These are phyloP conservation scores for Scheffersomyces insectosa DNA, from an alignment of 1,139 yeast genomes.

Conservation along the genomic window DNA sequence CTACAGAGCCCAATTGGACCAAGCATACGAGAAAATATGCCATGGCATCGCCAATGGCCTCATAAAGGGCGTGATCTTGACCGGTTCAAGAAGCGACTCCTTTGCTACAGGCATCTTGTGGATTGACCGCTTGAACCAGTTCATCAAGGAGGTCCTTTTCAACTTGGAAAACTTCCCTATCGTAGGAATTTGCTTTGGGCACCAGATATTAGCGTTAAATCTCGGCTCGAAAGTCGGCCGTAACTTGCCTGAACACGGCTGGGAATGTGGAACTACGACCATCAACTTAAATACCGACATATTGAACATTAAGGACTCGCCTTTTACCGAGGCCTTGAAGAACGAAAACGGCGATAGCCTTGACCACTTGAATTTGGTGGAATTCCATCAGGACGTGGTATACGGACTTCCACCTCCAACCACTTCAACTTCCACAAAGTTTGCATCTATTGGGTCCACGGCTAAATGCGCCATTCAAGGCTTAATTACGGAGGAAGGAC, in stretches of 20 bases:
- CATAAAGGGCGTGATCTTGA: constrained; percentile 51
- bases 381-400: constrained; percentile 75
- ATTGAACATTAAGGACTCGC: constrained; percentile 31
- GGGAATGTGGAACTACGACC: constrained; percentile 70
- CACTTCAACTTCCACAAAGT: constrained; percentile 13
- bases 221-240: constrained; percentile 61
- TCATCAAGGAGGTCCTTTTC: constrained; percentile 31
- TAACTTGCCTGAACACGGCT: constrained; percentile 53
- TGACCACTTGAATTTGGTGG: constrained; percentile 47
- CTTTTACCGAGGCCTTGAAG: constrained; percentile 25
- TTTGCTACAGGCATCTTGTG: constrained; percentile 51
- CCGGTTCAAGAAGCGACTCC: constrained; percentile 68
- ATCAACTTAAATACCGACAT: constrained; percentile 48
- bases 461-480: constrained; percentile 65
- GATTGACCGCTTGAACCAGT: constrained; percentile 52
- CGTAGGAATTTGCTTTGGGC: constrained; percentile 83
- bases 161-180: constrained; percentile 37
- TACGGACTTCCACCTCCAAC: constrained; percentile 41
- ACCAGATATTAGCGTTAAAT: constrained; percentile 70
- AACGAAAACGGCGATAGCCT: constrained; percentile 14
- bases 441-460: constrained; percentile 53
- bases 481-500: constrained; percentile 43
- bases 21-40: constrained; percentile 18
- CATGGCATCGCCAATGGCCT: constrained; percentile 31
- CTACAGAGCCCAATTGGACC: constrained; percentile 8